Conservation (phyloP, 768 basidiomycete species). For the Steccherinum ochraceum region DNA sequence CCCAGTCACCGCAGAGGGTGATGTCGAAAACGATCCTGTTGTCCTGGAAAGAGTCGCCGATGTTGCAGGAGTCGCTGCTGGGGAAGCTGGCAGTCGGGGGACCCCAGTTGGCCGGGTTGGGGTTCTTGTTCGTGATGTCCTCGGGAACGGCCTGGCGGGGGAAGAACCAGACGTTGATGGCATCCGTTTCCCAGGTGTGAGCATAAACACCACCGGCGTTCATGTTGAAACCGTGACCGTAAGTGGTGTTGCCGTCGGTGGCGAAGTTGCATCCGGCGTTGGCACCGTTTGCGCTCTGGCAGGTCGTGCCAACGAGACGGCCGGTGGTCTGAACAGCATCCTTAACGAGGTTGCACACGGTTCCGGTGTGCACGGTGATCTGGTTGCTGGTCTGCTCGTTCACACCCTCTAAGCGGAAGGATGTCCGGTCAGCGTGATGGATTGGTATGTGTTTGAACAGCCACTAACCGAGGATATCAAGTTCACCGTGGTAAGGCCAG, state of each 20-base stretch:
- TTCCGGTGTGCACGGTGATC: conserved; percentile 34
- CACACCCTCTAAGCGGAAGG: conserved; percentile 32
- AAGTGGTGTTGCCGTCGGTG: conserved; percentile 27
- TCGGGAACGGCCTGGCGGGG: conserved; percentile 27
- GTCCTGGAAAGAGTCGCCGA: conserved; percentile 28
- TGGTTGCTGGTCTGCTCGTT: conserved; percentile 34
- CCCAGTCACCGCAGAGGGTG: conserved; percentile 41
- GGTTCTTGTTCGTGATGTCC: conserved; percentile 28
- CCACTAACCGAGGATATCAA: conserved; percentile 23
- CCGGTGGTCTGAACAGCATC: conserved; percentile 21
- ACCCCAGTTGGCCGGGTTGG: conserved; percentile 37
- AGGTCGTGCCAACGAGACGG: conserved; percentile 23
- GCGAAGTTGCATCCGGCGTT: conserved; percentile 37
- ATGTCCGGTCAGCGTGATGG: too few relatives aligned
- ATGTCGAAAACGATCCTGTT: conserved; percentile 36
- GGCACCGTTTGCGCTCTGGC: conserved; percentile 23
- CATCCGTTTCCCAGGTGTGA: conserved; percentile 29
- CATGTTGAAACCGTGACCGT: conserved; percentile 36
- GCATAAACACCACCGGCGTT: conserved; percentile 42
- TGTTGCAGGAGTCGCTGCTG: conserved; percentile 27
- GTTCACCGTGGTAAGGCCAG: conserved; percentile 23
- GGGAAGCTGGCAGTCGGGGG: conserved; percentile 33
- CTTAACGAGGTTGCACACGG: conserved; percentile 31
- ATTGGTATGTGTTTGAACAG: too few relatives aligned
- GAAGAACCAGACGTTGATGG: conserved; percentile 45